Conservation (phyloP, 78 protist genomes). For the Isochrysis galbana region DNA sequence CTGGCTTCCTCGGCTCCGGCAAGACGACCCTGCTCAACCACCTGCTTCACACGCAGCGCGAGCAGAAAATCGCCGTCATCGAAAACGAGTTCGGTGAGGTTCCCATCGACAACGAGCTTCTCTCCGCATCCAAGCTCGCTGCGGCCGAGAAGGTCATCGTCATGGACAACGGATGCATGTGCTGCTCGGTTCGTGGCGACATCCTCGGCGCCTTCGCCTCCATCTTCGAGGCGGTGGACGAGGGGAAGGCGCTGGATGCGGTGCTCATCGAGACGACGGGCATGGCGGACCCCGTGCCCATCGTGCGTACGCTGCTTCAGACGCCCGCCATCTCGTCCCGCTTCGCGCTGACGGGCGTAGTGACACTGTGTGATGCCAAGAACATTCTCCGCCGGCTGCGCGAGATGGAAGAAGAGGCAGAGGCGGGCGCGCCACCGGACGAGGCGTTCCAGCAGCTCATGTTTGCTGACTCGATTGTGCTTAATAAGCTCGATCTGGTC, state of each 20-base stretch:
- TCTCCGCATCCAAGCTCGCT: neutral
- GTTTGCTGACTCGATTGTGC: neutral
- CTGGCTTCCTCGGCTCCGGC: constrained; percentile 43
- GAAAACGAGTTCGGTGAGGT: constrained; percentile 57
- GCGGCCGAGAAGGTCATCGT: constrained; percentile 30
- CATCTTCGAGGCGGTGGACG: neutral
- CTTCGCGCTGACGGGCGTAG: neutral
- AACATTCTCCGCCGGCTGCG: neutral
- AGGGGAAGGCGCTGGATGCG: neutral
- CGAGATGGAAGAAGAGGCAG: neutral
- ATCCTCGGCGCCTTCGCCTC: constrained; percentile 17
- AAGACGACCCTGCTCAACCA: constrained; percentile 47
- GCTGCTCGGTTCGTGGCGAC: constrained; percentile 51
- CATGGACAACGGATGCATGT: constrained; percentile 52
- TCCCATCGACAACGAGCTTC: neutral
- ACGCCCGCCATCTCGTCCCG: neutral
- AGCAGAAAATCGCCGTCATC: constrained; percentile 38
- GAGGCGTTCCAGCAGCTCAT: neutral
- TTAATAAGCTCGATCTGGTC: constrained; percentile 2
- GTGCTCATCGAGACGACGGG: constrained; percentile 53
- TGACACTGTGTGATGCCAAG: constrained; percentile 6
- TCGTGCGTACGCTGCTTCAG: neutral
- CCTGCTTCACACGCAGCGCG: neutral
- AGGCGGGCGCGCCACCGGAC: neutral
- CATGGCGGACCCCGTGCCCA: constrained; percentile 26